Conservation (phyloP, 768 basidiomycete species). For the Lentinula sp. region DNA sequence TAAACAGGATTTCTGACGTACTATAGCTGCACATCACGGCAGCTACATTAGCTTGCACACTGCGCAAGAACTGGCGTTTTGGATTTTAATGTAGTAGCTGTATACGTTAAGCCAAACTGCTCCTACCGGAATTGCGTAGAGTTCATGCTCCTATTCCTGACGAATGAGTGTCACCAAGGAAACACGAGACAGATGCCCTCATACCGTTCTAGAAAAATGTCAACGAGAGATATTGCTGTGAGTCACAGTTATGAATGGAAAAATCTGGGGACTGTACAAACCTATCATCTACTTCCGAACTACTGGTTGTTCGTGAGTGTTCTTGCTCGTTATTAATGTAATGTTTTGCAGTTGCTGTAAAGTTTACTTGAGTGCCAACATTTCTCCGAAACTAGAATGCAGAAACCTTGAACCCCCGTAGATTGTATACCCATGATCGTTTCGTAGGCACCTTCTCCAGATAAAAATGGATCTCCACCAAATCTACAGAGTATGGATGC, state of each 20-base stretch:
- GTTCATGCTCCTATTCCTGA: conserved; percentile 37
- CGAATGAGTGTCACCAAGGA: too few species aligned
- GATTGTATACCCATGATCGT: conserved; percentile 48
- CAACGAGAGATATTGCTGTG: not conserved
- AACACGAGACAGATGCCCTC: not conserved
- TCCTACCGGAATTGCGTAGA: conserved; percentile 47
- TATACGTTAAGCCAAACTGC: not conserved
- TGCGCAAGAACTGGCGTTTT: conserved; percentile 38
- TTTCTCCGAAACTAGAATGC: not conserved
- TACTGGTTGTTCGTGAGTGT: conserved; percentile 35
- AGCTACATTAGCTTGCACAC: conserved; percentile 60
- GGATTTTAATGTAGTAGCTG: not conserved
- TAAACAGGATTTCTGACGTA: not conserved
- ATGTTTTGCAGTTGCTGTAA: conserved; percentile 34
- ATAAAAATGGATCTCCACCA: conserved; percentile 47
- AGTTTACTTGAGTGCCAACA: not conserved
- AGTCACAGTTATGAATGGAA: too few species aligned
- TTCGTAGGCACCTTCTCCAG: conserved; percentile 49
- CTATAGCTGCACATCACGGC: conserved; percentile 64
- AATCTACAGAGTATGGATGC: conserved; percentile 22
- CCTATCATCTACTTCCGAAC: conserved; percentile 40
- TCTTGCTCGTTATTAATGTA: conserved; percentile 46
- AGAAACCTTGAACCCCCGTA: conserved; percentile 39
- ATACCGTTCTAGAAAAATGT: not conserved
- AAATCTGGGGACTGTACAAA: conserved; percentile 12